phyloP scores from a whole-genome alignment of 1,284 basidiomycete species.

The Wolfiporia cocos region DNA sequence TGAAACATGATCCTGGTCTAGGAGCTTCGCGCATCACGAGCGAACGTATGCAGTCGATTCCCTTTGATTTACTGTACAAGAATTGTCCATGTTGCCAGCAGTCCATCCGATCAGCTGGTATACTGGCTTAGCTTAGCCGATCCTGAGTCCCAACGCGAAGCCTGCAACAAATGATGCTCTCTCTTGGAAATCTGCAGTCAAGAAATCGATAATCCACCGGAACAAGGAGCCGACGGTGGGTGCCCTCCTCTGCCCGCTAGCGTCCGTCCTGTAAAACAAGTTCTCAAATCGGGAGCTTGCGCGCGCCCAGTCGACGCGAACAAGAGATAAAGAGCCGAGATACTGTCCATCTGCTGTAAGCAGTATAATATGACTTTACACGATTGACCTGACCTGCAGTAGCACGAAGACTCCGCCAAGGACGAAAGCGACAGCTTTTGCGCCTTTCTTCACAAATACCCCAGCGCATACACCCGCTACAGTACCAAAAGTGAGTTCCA shows the following conservation, averaged over 20 bases:
- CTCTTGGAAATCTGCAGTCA: conserved; percentile 90
- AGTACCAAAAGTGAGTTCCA: conserved; percentile 85
- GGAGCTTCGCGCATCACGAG: too few relatives aligned
- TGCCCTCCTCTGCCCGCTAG: conserved; percentile 40
- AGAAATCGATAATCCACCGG: conserved; percentile 75
- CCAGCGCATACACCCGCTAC: conserved; percentile 86
- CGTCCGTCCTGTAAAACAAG: conserved; percentile 61
- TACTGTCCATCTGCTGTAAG: conserved; percentile 45
- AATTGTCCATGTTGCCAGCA: too few relatives aligned
- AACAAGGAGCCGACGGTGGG: conserved; percentile 66
- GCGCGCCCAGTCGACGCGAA: conserved; percentile 77
- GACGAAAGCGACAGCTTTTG: conserved; percentile 76
- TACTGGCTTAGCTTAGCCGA: too few relatives aligned
- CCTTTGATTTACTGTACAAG: too few relatives aligned
- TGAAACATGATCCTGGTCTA: too few relatives aligned
- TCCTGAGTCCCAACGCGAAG: conserved; percentile 59
- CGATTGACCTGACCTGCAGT: conserved; percentile 76
- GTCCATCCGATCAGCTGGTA: too few relatives aligned
- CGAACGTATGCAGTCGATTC: too few relatives aligned
- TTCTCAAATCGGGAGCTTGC: conserved; percentile 65
- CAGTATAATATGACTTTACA: not conserved
- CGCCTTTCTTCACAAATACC: conserved; percentile 92
- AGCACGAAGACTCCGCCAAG: conserved; percentile 84
- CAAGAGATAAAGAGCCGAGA: conserved; percentile 60
- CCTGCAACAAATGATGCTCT: conserved; percentile 74